phyloP scores from a whole-genome alignment of 2,329 filamentous ascomycete species.

The Orbilia oligospora region DNA sequence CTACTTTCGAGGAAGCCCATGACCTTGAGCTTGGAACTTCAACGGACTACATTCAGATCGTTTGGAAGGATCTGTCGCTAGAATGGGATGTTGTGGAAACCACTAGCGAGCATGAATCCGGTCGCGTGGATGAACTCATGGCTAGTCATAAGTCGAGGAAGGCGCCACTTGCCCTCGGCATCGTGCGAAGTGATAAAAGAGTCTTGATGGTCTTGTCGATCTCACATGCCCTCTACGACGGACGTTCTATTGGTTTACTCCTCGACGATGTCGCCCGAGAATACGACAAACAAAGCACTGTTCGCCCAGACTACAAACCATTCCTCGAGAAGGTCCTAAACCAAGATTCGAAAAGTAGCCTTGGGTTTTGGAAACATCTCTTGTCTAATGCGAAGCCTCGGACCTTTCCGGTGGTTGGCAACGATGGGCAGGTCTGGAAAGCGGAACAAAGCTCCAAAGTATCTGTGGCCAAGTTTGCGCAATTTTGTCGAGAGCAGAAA shows the following conservation, averaged over 20 bases:
- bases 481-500: slow-evolving; percentile 76
- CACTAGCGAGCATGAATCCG: slow-evolving; percentile 32
- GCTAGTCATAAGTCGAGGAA: slow-evolving; percentile 65
- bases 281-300: slow-evolving; percentile 71
- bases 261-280: slow-evolving; percentile 79
- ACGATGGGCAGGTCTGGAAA: slow-evolving; percentile 29
- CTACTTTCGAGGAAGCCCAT: slow-evolving; percentile 73
- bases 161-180: slow-evolving; percentile 66
- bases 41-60: slow-evolving; percentile 73
- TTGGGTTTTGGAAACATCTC: slow-evolving; percentile 79
- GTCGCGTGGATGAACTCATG: slow-evolving; percentile 51
- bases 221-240: slow-evolving; percentile 90
- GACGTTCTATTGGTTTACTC: slow-evolving; percentile 82
- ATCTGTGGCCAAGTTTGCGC: slow-evolving; percentile 67
- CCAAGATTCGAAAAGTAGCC: slow-evolving; percentile 68
- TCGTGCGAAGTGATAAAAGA: slow-evolving; percentile 68
- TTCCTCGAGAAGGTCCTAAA: slow-evolving; percentile 71
- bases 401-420: slow-evolving; percentile 66
- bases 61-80: slow-evolving; percentile 66
- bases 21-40: slow-evolving; percentile 71
- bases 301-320: slow-evolving; percentile 68
- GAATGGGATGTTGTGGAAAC: slow-evolving; percentile 66
- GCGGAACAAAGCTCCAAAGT: slow-evolving; percentile 39
- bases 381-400: slow-evolving; percentile 71
- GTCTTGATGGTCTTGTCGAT: slow-evolving; percentile 74